Percentiles rank a stretch among this genome's conserved stretches.
Evolutionary conservation across 169 alveolate genomes (phyloP).

Genomic region (Plasmodium gaboni): DNA sequence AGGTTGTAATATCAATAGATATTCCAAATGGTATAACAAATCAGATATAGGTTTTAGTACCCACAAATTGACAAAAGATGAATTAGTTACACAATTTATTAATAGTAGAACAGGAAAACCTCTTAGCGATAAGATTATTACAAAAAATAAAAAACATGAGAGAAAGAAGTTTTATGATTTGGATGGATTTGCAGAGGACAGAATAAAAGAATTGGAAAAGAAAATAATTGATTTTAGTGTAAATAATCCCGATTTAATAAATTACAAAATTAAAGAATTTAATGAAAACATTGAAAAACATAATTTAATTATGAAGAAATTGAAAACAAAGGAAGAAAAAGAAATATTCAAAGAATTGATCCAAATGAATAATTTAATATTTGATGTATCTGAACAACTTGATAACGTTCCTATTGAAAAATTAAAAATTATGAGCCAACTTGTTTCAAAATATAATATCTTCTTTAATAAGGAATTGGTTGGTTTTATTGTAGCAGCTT

Average conservation of each 20-base stretch:
- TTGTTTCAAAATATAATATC: conserved; percentile 26
- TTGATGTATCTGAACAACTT: conserved; percentile 39
- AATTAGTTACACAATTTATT: conserved; percentile 61
- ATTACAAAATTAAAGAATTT: conserved; percentile 68
- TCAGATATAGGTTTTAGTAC: conserved; percentile 55
- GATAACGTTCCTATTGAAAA: neutral
- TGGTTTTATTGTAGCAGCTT: conserved; percentile 2
- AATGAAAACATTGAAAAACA: conserved; percentile 39
- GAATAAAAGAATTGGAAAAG: conserved; percentile 42
- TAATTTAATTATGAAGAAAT: conserved; percentile 37
- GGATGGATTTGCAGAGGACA: conserved; percentile 39
- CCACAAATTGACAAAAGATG: conserved; percentile 59
- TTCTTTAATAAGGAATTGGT: conserved; percentile 37
- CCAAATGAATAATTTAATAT: conserved; percentile 33
- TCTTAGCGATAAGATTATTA: conserved; percentile 57
- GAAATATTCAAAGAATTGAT: conserved; percentile 38
- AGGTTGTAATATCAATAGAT: conserved; percentile 52
- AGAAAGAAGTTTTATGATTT: conserved; percentile 67
- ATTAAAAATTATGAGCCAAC: conserved; percentile 41
- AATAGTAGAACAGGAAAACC: conserved; percentile 66
- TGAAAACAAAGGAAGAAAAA: conserved; percentile 41
- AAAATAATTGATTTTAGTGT: conserved; percentile 15
- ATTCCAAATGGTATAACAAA: conserved; percentile 70
- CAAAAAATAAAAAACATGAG: conserved; percentile 55
- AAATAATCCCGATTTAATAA: conserved; percentile 51